Evolutionary conservation across 1,284 basidiomycete genomes (phyloP).

Genomic region (Dichomitus squalens): DNA sequence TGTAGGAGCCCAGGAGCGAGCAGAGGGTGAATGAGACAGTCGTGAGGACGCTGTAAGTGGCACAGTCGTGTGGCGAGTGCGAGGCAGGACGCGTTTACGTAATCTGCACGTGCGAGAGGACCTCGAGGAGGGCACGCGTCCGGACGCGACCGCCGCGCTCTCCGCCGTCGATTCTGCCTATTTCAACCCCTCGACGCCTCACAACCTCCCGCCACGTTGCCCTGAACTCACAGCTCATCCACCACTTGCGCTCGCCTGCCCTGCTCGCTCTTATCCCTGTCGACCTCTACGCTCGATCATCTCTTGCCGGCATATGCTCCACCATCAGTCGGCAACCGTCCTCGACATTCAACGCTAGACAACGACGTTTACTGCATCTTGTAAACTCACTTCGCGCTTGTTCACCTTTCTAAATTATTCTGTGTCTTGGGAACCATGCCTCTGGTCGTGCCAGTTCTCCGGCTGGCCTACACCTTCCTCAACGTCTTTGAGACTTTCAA

Average conservation of each 20-base stretch:
- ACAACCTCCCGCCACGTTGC: constrained; percentile 11
- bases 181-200: constrained; percentile 15
- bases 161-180: constrained; percentile 19
- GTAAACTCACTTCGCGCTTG: constrained; percentile 3
- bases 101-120: constrained; percentile 11
- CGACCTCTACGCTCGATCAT: neutral
- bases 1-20: neutral
- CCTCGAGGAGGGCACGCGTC: constrained; percentile 25
- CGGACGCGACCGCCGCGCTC: constrained; percentile 18
- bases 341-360: constrained; percentile 2
- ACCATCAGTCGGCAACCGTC: constrained; percentile 2
- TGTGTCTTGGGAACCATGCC: constrained; percentile 49
- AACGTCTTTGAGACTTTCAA: constrained; percentile 86
- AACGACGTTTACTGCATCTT: neutral
- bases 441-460: constrained; percentile 67
- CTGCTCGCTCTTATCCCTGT: neutral
- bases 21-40: neutral
- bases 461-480: constrained; percentile 68
- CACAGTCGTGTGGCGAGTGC: constrained; percentile 1
- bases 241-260: neutral
- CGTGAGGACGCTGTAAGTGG: neutral
- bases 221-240: constrained; percentile 1
- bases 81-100: constrained; percentile 16
- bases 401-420: constrained; percentile 6
- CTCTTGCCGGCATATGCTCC: constrained; percentile 4